These are phyloP conservation scores for Glycine latifolia DNA, from an alignment of 306 rosid species.

Conservation along the genomic window DNA sequence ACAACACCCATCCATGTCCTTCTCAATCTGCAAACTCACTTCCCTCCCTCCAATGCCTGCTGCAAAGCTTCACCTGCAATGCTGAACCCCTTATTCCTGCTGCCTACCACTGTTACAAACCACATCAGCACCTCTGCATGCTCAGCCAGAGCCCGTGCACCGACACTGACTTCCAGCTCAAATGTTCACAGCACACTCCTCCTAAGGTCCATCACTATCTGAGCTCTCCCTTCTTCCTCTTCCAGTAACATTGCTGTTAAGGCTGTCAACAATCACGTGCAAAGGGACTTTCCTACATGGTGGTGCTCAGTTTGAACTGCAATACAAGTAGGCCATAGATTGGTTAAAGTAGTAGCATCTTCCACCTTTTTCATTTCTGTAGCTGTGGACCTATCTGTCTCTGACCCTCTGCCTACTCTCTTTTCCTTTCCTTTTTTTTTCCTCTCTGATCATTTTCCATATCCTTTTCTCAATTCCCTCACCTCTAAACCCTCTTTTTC, in stretches of 20 bases:
- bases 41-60: too few relatives aligned
- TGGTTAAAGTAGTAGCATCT: background rate
- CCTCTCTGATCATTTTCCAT: background rate
- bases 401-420: background rate
- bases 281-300: background rate
- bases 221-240: background rate
- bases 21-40: too few relatives aligned
- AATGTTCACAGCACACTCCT: background rate
- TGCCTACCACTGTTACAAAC: background rate
- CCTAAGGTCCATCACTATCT: background rate
- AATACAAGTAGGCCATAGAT: background rate
- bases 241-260: background rate
- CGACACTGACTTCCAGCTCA: background rate
- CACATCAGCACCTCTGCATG: background rate
- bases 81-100: too few relatives aligned
- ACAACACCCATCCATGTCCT: too few relatives aligned
- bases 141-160: background rate
- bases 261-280: background rate
- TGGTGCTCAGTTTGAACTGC: background rate
- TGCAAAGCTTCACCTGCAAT: too few relatives aligned
- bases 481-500: background rate
- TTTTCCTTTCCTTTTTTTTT: background rate
- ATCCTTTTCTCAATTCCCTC: background rate
- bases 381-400: background rate
- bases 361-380: conserved; percentile 13